phyloP scores from a whole-genome alignment of 108 stramenopile species.

The Skeletonema menzelii region DNA sequence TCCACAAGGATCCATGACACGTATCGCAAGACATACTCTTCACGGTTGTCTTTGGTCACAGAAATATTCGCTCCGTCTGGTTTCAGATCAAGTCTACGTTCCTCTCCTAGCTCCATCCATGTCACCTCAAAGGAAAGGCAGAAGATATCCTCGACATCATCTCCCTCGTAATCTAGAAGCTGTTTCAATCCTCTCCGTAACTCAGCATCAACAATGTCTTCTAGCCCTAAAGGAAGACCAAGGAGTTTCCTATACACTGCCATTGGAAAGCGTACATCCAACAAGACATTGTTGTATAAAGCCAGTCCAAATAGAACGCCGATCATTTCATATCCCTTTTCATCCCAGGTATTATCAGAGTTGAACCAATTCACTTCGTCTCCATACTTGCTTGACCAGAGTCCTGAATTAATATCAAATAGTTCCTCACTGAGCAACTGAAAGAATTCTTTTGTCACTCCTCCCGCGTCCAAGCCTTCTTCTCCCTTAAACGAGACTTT shows the following conservation, averaged over 20 bases:
- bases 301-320: slow-evolving; percentile 90
- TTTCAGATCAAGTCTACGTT: slow-evolving; percentile 75
- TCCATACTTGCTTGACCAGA: slow-evolving; percentile 77
- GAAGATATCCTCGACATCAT: slow-evolving; percentile 89
- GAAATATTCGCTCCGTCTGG: slow-evolving; percentile 76
- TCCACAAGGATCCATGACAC: slow-evolving; percentile 85
- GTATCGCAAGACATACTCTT: slow-evolving; percentile 88
- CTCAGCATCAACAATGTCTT: slow-evolving; percentile 89
- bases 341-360: slow-evolving; percentile 79
- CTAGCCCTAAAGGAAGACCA: slow-evolving; percentile 62
- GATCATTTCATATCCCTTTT: slow-evolving; percentile 77
- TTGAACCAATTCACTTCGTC: slow-evolving; percentile 90
- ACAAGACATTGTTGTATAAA: slow-evolving; percentile 87
- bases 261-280: slow-evolving; percentile 87
- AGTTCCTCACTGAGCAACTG: slow-evolving; percentile 85
- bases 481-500: slow-evolving; percentile 88
- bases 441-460: slow-evolving; percentile 95
- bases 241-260: slow-evolving; percentile 90
- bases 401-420: slow-evolving; percentile 84
- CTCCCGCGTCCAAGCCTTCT: slow-evolving; percentile 94
- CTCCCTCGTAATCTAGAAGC: slow-evolving; percentile 82
- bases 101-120: slow-evolving; percentile 73
- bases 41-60: slow-evolving; percentile 81
- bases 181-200: slow-evolving; percentile 73
- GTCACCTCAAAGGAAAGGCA: slow-evolving; percentile 76